Percentiles rank a stretch among this genome's conserved stretches.
Conservation (phyloP, 208 protist genomes). For the Trypanosoma grayi region DNA sequence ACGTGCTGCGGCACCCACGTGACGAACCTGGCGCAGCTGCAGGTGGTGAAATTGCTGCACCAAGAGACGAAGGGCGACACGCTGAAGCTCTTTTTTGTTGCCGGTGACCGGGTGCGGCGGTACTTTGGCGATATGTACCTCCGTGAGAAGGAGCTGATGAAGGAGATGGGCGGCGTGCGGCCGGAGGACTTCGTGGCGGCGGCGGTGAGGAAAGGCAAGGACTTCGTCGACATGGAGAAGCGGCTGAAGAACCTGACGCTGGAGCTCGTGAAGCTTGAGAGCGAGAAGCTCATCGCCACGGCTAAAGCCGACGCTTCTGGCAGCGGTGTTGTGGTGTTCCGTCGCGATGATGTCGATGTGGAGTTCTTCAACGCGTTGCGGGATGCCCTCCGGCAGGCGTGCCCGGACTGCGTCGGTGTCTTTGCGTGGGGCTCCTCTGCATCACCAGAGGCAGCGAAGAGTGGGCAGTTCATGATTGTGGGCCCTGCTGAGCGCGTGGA, state of each 20-base stretch:
- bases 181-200: conserved; percentile 55
- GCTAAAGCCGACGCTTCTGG: background rate
- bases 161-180: conserved; percentile 56
- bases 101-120: conserved; percentile 52
- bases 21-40: conserved; percentile 56
- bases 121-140: conserved; percentile 60
- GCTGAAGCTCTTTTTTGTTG: conserved; percentile 78
- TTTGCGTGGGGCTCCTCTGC: conserved; percentile 49
- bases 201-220: conserved; percentile 45
- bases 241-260: conserved; percentile 43
- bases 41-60: conserved; percentile 74
- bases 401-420: conserved; percentile 40
- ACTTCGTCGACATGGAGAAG: conserved; percentile 53
- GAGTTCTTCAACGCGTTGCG: conserved; percentile 65
- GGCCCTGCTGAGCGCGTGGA: conserved; percentile 43
- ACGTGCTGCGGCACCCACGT: conserved; percentile 91
- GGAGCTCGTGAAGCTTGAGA: conserved; percentile 50
- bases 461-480: conserved; percentile 66
- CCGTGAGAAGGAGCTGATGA: conserved; percentile 59
- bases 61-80: conserved; percentile 76
- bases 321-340: conserved; percentile 26
- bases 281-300: conserved; percentile 33
- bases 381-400: conserved; percentile 24
- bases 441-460: conserved; percentile 30
- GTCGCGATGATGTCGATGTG: conserved; percentile 62